These are phyloP conservation scores for Geotrichum carabidarum DNA, from an alignment of 1,139 yeast species.

Conservation along the genomic window DNA sequence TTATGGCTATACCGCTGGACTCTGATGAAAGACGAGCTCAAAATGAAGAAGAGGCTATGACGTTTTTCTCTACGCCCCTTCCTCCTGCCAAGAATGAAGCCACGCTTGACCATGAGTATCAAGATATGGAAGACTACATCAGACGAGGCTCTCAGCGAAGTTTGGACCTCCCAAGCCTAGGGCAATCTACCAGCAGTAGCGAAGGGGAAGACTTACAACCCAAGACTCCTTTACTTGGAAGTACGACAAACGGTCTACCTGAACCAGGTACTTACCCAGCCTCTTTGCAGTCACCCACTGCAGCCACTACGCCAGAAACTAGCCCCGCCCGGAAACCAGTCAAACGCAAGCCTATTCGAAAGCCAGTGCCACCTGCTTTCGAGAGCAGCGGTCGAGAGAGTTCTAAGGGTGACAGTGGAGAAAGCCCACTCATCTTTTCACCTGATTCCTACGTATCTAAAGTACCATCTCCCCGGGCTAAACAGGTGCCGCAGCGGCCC, in stretches of 20 bases:
- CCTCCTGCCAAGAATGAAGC: neutral
- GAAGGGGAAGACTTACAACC: no score
- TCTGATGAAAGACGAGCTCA: neutral
- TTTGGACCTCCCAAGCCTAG: no score
- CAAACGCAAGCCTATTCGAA: neutral
- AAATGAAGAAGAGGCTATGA: neutral
- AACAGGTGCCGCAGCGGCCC: neutral
- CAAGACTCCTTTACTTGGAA: no score
- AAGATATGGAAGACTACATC: neutral
- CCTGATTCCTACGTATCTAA: constrained; percentile 8
- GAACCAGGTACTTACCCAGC: neutral
- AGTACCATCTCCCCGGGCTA: neutral
- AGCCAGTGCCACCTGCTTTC: neutral
- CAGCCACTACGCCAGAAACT: neutral
- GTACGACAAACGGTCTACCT: no score
- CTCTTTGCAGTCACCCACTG: neutral
- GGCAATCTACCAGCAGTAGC: no score
- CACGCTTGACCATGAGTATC: neutral
- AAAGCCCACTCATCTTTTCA: neutral
- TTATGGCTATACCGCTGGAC: no score
- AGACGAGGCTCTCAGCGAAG: neutral
- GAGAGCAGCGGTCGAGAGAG: neutral
- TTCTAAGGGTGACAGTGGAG: neutral
- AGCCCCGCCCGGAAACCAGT: neutral
- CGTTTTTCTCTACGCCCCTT: constrained; percentile 9